Evolutionary conservation across 2,329 filamentous ascomycete species (phyloP), one percentile per base, ranked within the genome.

Genomic region (Onygena corvina): DNA sequence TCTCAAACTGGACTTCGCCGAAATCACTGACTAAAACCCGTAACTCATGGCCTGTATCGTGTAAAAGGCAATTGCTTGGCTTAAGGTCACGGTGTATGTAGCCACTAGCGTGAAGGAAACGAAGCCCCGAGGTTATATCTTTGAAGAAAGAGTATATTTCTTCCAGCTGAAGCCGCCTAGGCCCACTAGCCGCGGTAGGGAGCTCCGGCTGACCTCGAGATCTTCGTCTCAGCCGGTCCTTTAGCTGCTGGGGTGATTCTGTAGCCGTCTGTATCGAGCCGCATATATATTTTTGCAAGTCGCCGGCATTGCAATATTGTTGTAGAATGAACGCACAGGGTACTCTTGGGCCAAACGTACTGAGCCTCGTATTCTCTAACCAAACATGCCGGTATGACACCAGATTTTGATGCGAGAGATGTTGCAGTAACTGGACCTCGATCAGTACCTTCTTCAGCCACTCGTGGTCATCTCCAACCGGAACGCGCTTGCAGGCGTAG

Each of bases 11-110:
- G 0, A 96, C 90, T 65, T 98, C 92, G 34, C 93, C 92, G 68
- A 98, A 98, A 63, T 98, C 92, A 63, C 90, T 96, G 50, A 98
- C 94, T 12, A 98, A 72, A 42, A 94, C 94, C 47, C 76, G 78
- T 8, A 88, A 71, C 34, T 80, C 81, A 44, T 76, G 76, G 20
- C 81, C 83, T 52, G 82, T 84, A 27, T 77, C 77, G 60, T 96
- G 89, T 1, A 98, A 70, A 2, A 98, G 74, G 59, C 93, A 98
- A 59, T 98, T 98, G 63, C 84, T 92, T 1, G 92, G 92, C 64
- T 98, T 98, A 21, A 98, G 73, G 64, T 98, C 92, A 50, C 92
- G 81, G 61, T 98, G 92, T 23, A 98, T 93, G 64, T 95, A 98
- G 56, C 88, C 90, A 57, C 90, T 86, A 2, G 76, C 77, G 60